Evolutionary conservation across 1,284 basidiomycete genomes (phyloP).

Genomic region (Peniophora sp.): DNA sequence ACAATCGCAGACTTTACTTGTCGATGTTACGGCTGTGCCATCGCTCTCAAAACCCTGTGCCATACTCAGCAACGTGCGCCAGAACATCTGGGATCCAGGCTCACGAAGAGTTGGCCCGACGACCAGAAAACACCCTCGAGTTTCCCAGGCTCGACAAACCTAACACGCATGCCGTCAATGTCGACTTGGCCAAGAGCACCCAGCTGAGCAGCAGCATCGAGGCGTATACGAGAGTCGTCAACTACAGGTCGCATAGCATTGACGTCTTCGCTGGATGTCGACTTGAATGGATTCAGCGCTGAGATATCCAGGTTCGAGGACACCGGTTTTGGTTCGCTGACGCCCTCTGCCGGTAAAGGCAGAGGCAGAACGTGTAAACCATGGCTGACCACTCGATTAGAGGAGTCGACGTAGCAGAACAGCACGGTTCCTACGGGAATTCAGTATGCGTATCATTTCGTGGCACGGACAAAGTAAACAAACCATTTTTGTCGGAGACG

Average conservation of each 20-base stretch:
- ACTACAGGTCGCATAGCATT: conserved; percentile 10
- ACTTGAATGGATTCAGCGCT: conserved; percentile 41
- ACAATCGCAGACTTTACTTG: too few species aligned
- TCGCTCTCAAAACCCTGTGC: too few species aligned
- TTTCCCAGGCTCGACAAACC: conserved; percentile 24
- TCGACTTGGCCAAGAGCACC: conserved; percentile 9
- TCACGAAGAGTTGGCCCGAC: not conserved
- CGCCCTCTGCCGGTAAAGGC: not conserved
- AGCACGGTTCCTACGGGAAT: conserved; percentile 23
- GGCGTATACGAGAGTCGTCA: conserved; percentile 9
- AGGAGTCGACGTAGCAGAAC: conserved; percentile 17
- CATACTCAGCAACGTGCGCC: too few species aligned
- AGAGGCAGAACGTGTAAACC: conserved; percentile 3
- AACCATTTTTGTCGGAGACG: too few species aligned
- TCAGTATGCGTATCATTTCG: not conserved
- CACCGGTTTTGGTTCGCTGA: not conserved
- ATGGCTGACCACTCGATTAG: conserved; percentile 11
- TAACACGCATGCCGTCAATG: not conserved
- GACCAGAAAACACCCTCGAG: conserved; percentile 27
- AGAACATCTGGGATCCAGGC: not conserved
- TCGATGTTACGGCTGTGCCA: too few species aligned
- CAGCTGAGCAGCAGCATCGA: conserved; percentile 15
- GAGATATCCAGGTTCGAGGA: conserved; percentile 1
- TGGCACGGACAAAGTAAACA: too few species aligned
- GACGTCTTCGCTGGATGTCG: conserved; percentile 35